Evolutionary conservation across 345 rosid genomes (phyloP), one percentile per base, ranked within the genome.

Genomic region (Melaleuca quinquenervia): DNA sequence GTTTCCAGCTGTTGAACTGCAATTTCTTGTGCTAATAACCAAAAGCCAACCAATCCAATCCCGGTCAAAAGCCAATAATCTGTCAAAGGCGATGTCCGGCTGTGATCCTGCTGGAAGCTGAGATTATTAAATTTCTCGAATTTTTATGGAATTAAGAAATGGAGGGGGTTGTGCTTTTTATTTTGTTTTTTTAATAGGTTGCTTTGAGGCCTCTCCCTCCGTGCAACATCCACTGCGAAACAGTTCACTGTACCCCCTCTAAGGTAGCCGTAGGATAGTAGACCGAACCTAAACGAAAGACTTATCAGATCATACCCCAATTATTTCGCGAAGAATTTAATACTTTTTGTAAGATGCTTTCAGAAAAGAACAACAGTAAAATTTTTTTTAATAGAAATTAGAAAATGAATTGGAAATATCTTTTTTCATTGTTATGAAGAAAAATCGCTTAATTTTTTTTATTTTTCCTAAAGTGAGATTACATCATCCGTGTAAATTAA

Each of bases 21-120:
- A 29, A 15, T n/a, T 52, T 51, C 44, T 51, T 22, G 44, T 8
- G n/a, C n/a, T n/a, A 49, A 10, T 51, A 84, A 50, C 52, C n/a
- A 24, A 15, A 15, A 51, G 86, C 82, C 82, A 64, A 22, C 86
- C 54, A 52, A 74, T 52, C 82, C 48, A 41, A 48, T 78, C 62
- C 75, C 22, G 51, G 90, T 91, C 90, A 92, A 90, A 91, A 87
- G 84, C 50, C 83, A 70, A 76, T 75, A 50, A 89, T 88, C 88
- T 84, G 89, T 84, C 85, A 55, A 84, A n/a, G 29, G 78, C 12
- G 56, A 22, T 29, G 75, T 41, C 36, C 51, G 82, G 86, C 41
- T 60, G 86, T 84, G 41, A 49, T 1, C 55, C 29, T 48, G 86
- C 82, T 84, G 86, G 54, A 48, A 26, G 41, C 55, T 16, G 6